These are phyloP conservation scores for Cytospora leucostoma DNA, from an alignment of 2,329 filamentous ascomycete genomes.

Conservation along the genomic window DNA sequence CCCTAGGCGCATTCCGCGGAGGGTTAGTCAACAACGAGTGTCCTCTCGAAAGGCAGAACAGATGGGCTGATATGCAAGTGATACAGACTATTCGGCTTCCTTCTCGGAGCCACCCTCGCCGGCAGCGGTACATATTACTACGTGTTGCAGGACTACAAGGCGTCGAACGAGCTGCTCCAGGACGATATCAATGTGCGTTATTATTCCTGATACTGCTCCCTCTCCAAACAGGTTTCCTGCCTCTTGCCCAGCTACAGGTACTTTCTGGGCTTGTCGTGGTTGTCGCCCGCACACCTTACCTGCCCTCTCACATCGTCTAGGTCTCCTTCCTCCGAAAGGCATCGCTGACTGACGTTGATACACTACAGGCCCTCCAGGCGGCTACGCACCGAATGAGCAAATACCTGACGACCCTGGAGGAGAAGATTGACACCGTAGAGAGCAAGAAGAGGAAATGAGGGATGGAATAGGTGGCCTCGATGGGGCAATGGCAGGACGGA, in stretches of 20 bases:
- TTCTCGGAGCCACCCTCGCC: conserved; percentile 78
- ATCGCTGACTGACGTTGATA: conserved; percentile 5
- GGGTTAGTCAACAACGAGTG: conserved; percentile 47
- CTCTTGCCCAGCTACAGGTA: neutral
- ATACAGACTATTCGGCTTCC: conserved; percentile 82
- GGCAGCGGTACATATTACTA: conserved; percentile 88
- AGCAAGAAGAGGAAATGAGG: conserved; percentile 62
- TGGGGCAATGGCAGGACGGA: neutral
- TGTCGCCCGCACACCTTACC: neutral
- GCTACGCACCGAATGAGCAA: conserved; percentile 83
- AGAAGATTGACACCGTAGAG: conserved; percentile 69
- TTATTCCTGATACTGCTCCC: conserved; percentile 41
- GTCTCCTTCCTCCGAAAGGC: neutral
- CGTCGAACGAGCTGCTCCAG: conserved; percentile 88
- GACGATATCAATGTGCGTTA: conserved; percentile 92
- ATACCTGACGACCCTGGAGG: conserved; percentile 80
- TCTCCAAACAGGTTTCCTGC: conserved; percentile 25
- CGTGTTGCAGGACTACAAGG: conserved; percentile 88
- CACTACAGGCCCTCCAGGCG: conserved; percentile 73
- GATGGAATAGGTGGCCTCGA: neutral
- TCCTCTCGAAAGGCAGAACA: neutral
- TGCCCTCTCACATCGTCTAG: conserved; percentile 4
- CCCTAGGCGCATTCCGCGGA: conserved; percentile 62
- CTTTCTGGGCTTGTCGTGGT: neutral
- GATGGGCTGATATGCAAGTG: neutral